Evolutionary conservation across 2,329 filamentous ascomycete genomes (phyloP).

Genomic region (Xylaria hypoxylon): DNA sequence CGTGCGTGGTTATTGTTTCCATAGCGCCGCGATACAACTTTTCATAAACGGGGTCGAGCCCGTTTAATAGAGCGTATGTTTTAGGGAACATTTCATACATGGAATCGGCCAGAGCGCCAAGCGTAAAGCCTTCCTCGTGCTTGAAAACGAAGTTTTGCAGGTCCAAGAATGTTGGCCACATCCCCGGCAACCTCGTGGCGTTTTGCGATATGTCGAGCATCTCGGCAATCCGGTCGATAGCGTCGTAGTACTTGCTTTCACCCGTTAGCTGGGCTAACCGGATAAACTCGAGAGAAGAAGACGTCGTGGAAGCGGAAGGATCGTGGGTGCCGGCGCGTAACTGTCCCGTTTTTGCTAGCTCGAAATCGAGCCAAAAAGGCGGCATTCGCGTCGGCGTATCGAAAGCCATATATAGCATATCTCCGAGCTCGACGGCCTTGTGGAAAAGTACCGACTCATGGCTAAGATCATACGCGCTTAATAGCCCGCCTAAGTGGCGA

Average conservation of each 20-base stretch:
- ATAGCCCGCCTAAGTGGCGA: constrained; percentile 57
- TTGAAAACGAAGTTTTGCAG: constrained; percentile 62
- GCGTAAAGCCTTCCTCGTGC: constrained; percentile 51
- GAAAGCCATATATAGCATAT: constrained; percentile 59
- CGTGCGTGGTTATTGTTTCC: constrained; percentile 67
- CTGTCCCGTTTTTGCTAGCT: constrained; percentile 51
- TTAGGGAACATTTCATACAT: constrained; percentile 70
- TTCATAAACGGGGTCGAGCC: constrained; percentile 56
- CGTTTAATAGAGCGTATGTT: constrained; percentile 73
- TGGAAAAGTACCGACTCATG: constrained; percentile 53
- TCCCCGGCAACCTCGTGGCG: constrained; percentile 73
- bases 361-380: constrained; percentile 60
- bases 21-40: constrained; percentile 60
- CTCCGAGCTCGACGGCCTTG: constrained; percentile 59
- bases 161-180: constrained; percentile 77
- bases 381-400: constrained; percentile 61
- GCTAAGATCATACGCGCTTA: constrained; percentile 57
- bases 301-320: constrained; percentile 64
- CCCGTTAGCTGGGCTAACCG: constrained; percentile 78
- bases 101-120: constrained; percentile 54
- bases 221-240: constrained; percentile 74
- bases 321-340: constrained; percentile 51
- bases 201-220: constrained; percentile 74
- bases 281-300: constrained; percentile 78
- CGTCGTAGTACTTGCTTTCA: constrained; percentile 79